phyloP scores from a whole-genome alignment of 768 basidiomycete genomes.

The Leucosporidium yakuticum region DNA sequence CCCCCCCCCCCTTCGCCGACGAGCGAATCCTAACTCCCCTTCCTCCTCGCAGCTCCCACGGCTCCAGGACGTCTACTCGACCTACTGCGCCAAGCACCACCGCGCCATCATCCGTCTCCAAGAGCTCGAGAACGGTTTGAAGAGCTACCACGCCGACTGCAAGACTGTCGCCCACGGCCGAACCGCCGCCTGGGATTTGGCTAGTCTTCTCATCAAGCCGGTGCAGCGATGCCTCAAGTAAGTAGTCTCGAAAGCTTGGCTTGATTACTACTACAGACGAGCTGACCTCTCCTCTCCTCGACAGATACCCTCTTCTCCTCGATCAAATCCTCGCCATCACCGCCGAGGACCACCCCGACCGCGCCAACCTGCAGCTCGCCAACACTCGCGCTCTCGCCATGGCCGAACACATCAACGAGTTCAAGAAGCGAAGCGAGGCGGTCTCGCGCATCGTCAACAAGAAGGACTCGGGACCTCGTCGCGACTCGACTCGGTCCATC shows the following conservation, averaged over 20 bases:
- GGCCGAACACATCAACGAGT: constrained; percentile 39
- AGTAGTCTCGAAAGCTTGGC: too few species aligned
- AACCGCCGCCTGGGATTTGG: constrained; percentile 83
- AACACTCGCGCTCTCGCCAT: constrained; percentile 34
- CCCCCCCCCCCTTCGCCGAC: neutral
- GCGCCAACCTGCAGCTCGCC: constrained; percentile 24
- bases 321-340: constrained; percentile 47
- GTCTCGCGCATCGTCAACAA: constrained; percentile 33
- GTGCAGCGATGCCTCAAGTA: constrained; percentile 93
- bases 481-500: constrained; percentile 16
- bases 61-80: constrained; percentile 35
- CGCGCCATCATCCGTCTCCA: constrained; percentile 65
- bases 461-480: constrained; percentile 17
- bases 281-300: constrained; percentile 42
- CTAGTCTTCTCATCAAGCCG: constrained; percentile 96
- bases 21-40: neutral
- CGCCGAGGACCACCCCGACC: constrained; percentile 34
- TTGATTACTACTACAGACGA: too few species aligned
- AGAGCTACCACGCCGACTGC: constrained; percentile 57
- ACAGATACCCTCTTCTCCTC: constrained; percentile 74
- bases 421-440: constrained; percentile 35
- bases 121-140: constrained; percentile 51
- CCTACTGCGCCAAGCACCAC: constrained; percentile 35
- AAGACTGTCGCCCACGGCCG: constrained; percentile 43
- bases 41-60: constrained; percentile 26